Percentiles rank a stretch among this genome's conserved stretches.
Conservation (phyloP, 2,329 filamentous ascomycete genomes). For the Trichoderma koningii region DNA sequence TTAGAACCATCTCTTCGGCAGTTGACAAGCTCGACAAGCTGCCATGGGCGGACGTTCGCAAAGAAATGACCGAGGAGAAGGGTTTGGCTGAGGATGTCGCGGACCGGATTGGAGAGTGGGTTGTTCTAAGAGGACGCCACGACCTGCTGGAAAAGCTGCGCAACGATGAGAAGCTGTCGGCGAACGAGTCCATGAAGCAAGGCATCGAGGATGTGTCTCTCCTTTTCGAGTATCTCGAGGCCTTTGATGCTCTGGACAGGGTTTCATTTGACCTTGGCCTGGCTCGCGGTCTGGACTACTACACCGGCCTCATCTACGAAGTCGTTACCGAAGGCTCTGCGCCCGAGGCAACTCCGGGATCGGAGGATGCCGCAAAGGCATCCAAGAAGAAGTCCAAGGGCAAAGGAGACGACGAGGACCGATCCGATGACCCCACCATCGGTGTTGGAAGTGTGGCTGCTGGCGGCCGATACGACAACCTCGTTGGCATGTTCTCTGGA, state of each 20-base stretch:
- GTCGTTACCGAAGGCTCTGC: constrained; percentile 81
- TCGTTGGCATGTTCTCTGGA: constrained; percentile 90
- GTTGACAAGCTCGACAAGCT: constrained; percentile 96
- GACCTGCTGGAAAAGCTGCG: constrained; percentile 73
- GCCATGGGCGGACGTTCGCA: constrained; percentile 85
- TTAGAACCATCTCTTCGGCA: constrained; percentile 84
- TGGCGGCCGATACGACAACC: constrained; percentile 87
- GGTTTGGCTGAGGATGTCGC: constrained; percentile 75
- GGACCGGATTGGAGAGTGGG: constrained; percentile 84
- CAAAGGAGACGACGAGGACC: constrained; percentile 60
- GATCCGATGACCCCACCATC: constrained; percentile 75
- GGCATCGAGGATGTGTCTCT: constrained; percentile 80
- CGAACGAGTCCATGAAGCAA: constrained; percentile 73
- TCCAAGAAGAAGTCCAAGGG: constrained; percentile 54
- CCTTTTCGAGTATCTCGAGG: constrained; percentile 79
- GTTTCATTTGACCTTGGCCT: constrained; percentile 89
- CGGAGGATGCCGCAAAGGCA: constrained; percentile 32
- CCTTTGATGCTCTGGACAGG: constrained; percentile 69
- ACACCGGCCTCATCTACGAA: constrained; percentile 89
- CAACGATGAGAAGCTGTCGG: constrained; percentile 65
- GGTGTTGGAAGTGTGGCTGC: constrained; percentile 88
- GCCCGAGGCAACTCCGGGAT: constrained; percentile 45
- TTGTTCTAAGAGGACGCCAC: constrained; percentile 72
- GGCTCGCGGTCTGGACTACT: constrained; percentile 89
- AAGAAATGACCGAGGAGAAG: constrained; percentile 93